These are phyloP conservation scores for Ciborinia camelliae DNA, from an alignment of 2,329 filamentous ascomycete genomes.

Conservation along the genomic window DNA sequence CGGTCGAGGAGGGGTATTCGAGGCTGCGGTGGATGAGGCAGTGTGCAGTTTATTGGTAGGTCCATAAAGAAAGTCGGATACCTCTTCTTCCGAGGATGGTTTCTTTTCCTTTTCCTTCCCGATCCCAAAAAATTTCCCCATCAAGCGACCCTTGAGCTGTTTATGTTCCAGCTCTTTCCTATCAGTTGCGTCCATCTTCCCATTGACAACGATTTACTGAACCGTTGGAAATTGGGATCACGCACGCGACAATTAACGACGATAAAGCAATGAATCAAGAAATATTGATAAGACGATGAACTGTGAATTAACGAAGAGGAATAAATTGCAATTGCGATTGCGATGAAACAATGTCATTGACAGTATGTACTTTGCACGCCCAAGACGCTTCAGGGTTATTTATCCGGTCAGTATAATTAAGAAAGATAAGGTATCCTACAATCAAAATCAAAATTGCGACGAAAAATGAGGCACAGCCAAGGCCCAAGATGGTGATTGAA, in stretches of 20 bases:
- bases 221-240: not conserved
- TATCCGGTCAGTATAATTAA: slow-evolving; percentile 10
- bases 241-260: slow-evolving; percentile 5
- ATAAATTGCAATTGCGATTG: slow-evolving; percentile 2
- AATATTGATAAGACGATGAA: not conserved
- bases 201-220: slow-evolving; percentile 6
- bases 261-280: not conserved
- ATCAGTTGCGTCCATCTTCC: slow-evolving; percentile 18
- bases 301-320: not conserved
- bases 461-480: slow-evolving; percentile 10
- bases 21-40: slow-evolving; percentile 41
- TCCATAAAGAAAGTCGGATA: slow-evolving; percentile 59
- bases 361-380: not conserved
- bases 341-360: not conserved
- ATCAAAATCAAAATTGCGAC: slow-evolving; percentile 7
- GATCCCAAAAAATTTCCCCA: slow-evolving; percentile 48
- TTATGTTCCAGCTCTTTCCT: slow-evolving; percentile 30
- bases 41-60: slow-evolving; percentile 52
- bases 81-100: slow-evolving; percentile 43
- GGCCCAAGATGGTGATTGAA: not conserved
- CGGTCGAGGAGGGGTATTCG: slow-evolving; percentile 36
- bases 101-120: slow-evolving; percentile 30
- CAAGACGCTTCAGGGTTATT: not conserved
- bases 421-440: slow-evolving; percentile 9
- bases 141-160: slow-evolving; percentile 46